Evolutionary conservation across 2,329 filamentous ascomycete species (phyloP).

Genomic region (Teratosphaeria pseudoeucalypti): DNA sequence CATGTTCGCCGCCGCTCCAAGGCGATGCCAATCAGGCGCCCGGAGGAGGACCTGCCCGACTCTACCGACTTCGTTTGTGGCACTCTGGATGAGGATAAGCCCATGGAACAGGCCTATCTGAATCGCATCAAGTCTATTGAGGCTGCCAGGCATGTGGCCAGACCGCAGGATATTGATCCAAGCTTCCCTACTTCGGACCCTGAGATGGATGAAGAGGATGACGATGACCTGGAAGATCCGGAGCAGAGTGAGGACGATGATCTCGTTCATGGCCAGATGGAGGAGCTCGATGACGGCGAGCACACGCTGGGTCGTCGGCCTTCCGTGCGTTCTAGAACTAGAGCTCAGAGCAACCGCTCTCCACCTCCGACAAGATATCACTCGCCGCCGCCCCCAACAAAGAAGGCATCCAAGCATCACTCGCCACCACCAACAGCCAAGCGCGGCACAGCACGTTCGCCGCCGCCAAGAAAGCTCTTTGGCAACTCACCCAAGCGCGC

Average conservation of each 20-base stretch:
- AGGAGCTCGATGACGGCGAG: conserved; percentile 17
- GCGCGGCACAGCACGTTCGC: conserved; percentile 12
- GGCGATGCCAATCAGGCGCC: conserved; percentile 28
- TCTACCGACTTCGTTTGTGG: conserved; percentile 99
- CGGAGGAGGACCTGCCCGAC: conserved; percentile 63
- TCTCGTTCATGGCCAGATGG: conserved; percentile 53
- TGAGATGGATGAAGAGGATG: conserved; percentile 69
- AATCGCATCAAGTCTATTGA: conserved; percentile 73
- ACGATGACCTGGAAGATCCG: conserved; percentile 47
- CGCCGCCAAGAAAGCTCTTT: conserved; percentile 46
- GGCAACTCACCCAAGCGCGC: conserved; percentile 61
- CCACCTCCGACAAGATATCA: conserved; percentile 26
- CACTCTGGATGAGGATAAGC: conserved; percentile 88
- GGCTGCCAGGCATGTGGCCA: conserved; percentile 66
- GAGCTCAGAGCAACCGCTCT: conserved; percentile 17
- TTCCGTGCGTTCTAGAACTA: conserved; percentile 18
- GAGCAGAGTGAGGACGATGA: conserved; percentile 51
- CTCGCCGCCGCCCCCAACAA: conserved; percentile 26
- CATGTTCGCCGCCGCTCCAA: conserved; percentile 17
- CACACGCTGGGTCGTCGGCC: conserved; percentile 18
- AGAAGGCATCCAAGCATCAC: conserved; percentile 39
- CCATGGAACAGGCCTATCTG: conserved; percentile 87
- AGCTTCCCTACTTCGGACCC: conserved; percentile 93
- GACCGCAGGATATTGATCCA: conserved; percentile 95
- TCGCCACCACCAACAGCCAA: conserved; percentile 18